Conservation (phyloP, 78 protist genomes). For the Trichosphaerium sp. region DNA sequence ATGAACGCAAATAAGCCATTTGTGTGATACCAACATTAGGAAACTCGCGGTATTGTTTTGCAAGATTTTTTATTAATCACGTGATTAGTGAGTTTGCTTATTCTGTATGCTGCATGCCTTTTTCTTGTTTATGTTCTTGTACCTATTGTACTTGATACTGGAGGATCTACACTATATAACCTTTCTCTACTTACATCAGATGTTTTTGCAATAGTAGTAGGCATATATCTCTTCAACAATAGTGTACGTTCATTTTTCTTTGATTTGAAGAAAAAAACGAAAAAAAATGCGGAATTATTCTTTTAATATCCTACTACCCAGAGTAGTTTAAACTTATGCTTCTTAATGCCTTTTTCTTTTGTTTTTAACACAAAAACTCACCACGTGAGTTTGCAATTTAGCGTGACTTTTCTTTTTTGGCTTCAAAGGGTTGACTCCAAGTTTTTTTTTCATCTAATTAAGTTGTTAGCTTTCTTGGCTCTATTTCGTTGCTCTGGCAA, state of each 20-base stretch:
- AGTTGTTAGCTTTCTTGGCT: conserved; percentile 32
- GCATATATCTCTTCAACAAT: conserved; percentile 31
- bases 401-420: too few species aligned
- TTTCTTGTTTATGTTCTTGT: conserved; percentile 49
- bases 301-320: too few species aligned
- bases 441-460: too few species aligned
- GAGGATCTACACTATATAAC: conserved; percentile 61
- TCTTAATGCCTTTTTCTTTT: background rate
- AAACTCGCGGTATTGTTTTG: background rate
- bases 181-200: conserved; percentile 73
- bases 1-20: too few species aligned
- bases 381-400: too few species aligned
- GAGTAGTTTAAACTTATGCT: background rate
- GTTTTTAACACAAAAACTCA: background rate
- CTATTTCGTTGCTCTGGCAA: conserved; percentile 28
- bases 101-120: conserved; percentile 44
- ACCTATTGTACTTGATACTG: conserved; percentile 41
- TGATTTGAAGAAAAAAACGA: too few species aligned
- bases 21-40: too few species aligned
- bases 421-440: too few species aligned
- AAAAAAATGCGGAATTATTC: too few species aligned
- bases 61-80: too few species aligned
- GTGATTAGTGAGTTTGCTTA: conserved; percentile 22
- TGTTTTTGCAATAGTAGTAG: conserved; percentile 44
- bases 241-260: too few species aligned